Conservation (phyloP, 371 early-diverging fungal species). For the Saksenaea oblongispora region DNA sequence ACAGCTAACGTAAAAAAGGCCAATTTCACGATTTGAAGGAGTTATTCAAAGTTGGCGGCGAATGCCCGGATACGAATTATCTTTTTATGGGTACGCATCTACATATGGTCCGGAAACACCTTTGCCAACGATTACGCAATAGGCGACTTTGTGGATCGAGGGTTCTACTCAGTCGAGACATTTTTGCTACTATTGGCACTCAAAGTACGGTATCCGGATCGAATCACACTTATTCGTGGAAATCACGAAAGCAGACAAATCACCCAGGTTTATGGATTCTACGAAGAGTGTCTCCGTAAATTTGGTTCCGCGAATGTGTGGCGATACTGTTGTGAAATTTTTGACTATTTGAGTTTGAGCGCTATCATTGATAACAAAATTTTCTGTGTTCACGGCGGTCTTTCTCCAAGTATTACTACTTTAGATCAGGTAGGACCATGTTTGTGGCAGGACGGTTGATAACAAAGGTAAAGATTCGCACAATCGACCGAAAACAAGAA, state of each 20-base stretch:
- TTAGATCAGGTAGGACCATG: slow-evolving; percentile 81
- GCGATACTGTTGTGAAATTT: slow-evolving; percentile 98
- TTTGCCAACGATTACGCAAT: not conserved
- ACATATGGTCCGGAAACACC: not conserved
- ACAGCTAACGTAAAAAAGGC: slow-evolving; percentile 38
- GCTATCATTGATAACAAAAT: slow-evolving; percentile 95
- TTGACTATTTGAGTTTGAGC: slow-evolving; percentile 94
- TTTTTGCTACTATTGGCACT: slow-evolving; percentile 96
- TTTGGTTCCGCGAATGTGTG: slow-evolving; percentile 97
- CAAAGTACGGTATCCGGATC: slow-evolving; percentile 94
- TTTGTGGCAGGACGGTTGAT: not conserved
- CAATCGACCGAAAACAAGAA: slow-evolving; percentile 98
- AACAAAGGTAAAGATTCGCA: slow-evolving; percentile 67
- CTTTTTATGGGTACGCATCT: slow-evolving; percentile 87
- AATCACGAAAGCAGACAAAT: slow-evolving; percentile 99
- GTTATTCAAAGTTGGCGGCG: slow-evolving; percentile 94
- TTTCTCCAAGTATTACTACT: slow-evolving; percentile 91
- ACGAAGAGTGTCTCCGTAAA: slow-evolving; percentile 98
- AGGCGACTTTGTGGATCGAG: slow-evolving; percentile 99
- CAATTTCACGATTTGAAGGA: slow-evolving; percentile 98
- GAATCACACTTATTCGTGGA: slow-evolving; percentile 97
- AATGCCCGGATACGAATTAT: slow-evolving; percentile 97
- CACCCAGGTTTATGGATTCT: slow-evolving; percentile 99
- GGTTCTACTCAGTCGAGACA: slow-evolving; percentile 98
- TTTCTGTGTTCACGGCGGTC: slow-evolving; percentile 98